These are phyloP conservation scores for Botryotinia calthae DNA, from an alignment of 2,329 filamentous ascomycete species.

Conservation along the genomic window DNA sequence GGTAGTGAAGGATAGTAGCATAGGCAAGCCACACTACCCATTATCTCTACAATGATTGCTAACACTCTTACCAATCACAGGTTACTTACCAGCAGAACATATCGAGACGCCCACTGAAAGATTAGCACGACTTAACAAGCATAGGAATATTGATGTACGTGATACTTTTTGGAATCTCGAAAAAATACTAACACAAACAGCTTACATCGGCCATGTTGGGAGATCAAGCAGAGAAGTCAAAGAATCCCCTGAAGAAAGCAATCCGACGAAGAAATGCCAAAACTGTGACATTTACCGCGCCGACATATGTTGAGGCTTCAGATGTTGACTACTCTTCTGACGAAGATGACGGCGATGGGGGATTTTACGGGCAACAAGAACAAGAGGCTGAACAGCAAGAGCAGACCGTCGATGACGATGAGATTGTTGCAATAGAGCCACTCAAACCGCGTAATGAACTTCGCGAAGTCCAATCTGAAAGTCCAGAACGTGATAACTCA, in stretches of 20 bases:
- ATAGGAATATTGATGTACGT: conserved; percentile 92
- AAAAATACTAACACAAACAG: conserved; percentile 40
- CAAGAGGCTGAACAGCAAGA: conserved; percentile 48
- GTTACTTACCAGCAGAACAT: conserved; percentile 94
- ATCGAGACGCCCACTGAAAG: conserved; percentile 97
- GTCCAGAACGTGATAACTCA: conserved; percentile 26
- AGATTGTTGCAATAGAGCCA: conserved; percentile 38
- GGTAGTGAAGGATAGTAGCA: conserved; percentile 96
- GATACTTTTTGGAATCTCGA: conserved; percentile 17
- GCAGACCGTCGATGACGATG: conserved; percentile 40
- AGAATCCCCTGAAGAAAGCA: conserved; percentile 71
- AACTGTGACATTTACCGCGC: conserved; percentile 67
- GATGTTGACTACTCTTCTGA: conserved; percentile 69
- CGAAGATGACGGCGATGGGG: conserved; percentile 55
- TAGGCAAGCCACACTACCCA: conserved; percentile 51
- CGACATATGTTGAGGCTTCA: conserved; percentile 69
- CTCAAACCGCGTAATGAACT: conserved; percentile 44
- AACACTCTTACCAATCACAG: conserved; percentile 45
- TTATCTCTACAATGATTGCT: neutral
- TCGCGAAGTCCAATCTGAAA: conserved; percentile 33
- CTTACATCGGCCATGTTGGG: conserved; percentile 69
- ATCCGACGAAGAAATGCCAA: conserved; percentile 69
- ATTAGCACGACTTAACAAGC: conserved; percentile 90
- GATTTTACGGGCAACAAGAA: conserved; percentile 47
- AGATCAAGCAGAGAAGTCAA: conserved; percentile 68